Evolutionary conservation across 306 rosid genomes (phyloP), one percentile per base, ranked within the genome.

Genomic region (Pterocarpus macrocarpus): DNA sequence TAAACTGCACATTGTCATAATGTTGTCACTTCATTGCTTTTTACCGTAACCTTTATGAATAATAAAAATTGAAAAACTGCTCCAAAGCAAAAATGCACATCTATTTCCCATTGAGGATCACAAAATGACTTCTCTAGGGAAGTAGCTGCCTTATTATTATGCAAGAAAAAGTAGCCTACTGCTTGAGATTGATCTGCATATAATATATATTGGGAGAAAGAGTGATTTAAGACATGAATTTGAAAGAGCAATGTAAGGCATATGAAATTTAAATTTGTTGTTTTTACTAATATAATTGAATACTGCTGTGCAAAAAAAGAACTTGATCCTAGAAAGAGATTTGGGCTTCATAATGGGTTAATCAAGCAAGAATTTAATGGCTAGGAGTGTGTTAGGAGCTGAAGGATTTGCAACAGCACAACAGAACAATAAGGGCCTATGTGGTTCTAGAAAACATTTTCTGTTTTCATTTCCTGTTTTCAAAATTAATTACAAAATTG

Each of bases 1-100:
- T 35, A 44, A 36, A 61, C 78, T 70, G 64, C 63, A 22, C 28
- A 35, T 17, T 59, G 64, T 59, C 36, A 45, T 61, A 44, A 45
- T 59, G 10, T 44, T 13, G 35, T 35, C 9, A 10, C 4, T 64
- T 39, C 39, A 8, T 39, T 11, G 3, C 38, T 57, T 55, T 39
- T 55, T 22, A 30, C 12, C 10, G 11, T 14, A 69, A 6, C 5
- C 34, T 79, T 6, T 2, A 5, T 13, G 57, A 71, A 47, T 61
- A 22, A 30, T 34, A 16, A 39, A 68, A 41, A 15, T 11, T 49
- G 3, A 36, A 64, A 50, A 77, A 50, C n/a, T 53, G 33, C 38
- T 22, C n/a, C 38, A 53, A 77, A 53, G 38, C 47, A 15, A 35
- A n/a, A 11, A 34, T 13, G 35, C 71, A 16, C 36, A 64, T 2